A percentile compares a stretch with the other conserved stretches of the same genome.
Evolutionary conservation across 1,139 yeast genomes (phyloP).

Genomic region (Meyerozyma sp.): DNA sequence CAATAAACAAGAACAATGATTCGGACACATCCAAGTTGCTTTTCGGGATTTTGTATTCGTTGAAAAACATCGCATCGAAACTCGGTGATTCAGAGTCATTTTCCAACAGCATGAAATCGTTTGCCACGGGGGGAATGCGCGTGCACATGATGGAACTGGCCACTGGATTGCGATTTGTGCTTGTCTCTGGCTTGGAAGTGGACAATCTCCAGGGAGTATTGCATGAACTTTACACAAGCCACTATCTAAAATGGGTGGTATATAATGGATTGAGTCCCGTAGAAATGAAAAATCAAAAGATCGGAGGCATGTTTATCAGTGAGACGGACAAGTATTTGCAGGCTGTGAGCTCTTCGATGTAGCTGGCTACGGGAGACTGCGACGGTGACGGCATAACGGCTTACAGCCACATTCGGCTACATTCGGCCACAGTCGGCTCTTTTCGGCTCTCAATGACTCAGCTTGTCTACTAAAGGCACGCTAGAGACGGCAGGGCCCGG

Average conservation of each 20-base stretch:
- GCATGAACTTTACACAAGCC: slow-evolving; percentile 60
- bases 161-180: slow-evolving; percentile 68
- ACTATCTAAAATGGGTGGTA: slow-evolving; percentile 65
- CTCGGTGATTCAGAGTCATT: slow-evolving; percentile 34
- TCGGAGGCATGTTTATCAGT: slow-evolving; percentile 1
- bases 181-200: slow-evolving; percentile 63
- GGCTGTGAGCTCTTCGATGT: background rate
- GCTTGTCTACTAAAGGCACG: background rate
- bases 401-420: no score
- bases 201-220: slow-evolving; percentile 59
- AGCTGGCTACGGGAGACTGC: background rate
- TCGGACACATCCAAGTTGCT: slow-evolving; percentile 71
- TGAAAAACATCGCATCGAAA: slow-evolving; percentile 68
- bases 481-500: background rate
- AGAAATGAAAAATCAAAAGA: slow-evolving; percentile 17
- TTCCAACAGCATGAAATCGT: slow-evolving; percentile 55
- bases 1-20: slow-evolving; percentile 50
- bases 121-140: slow-evolving; percentile 67
- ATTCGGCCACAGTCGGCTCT: no score
- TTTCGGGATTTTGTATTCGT: slow-evolving; percentile 82
- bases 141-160: slow-evolving; percentile 80
- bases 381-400: no score
- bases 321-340: background rate
- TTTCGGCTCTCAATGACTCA: background rate
- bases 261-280: slow-evolving; percentile 56